Evolutionary conservation across 2,329 filamentous ascomycete species (phyloP).

Genomic region (Alternaria conjuncta): DNA sequence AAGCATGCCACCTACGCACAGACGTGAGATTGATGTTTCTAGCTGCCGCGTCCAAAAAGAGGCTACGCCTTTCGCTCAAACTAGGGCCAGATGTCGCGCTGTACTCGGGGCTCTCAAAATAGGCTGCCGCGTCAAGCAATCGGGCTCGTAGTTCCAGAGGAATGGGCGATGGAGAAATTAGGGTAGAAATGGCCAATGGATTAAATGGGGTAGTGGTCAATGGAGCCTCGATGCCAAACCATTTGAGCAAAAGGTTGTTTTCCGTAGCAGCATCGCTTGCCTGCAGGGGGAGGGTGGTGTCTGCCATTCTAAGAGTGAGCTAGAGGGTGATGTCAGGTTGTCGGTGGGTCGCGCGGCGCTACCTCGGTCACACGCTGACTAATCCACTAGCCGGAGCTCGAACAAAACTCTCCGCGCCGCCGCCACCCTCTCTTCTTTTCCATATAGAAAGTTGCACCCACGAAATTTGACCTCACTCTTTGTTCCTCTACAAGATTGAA

Average conservation of each 20-base stretch:
- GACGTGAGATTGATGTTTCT: neutral
- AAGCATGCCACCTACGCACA: neutral
- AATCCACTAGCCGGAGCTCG: neutral
- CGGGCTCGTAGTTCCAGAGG: neutral
- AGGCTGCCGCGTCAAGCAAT: neutral
- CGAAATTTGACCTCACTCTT: conserved; percentile 65
- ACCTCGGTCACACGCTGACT: conserved; percentile 10
- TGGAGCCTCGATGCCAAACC: neutral
- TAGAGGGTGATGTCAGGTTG: neutral
- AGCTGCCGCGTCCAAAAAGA: neutral
- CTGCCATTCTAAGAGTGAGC: neutral
- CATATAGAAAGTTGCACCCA: conserved; percentile 49
- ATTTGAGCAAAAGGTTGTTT: neutral
- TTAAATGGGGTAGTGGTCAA: neutral
- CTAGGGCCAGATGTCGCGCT: neutral
- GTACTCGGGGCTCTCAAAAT: neutral
- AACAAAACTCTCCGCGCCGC: conserved; percentile 24
- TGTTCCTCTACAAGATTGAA: conserved; percentile 57
- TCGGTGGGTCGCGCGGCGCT: neutral
- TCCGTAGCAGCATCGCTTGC: neutral
- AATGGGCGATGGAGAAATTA: neutral
- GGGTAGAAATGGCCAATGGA: neutral
- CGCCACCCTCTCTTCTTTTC: conserved; percentile 25
- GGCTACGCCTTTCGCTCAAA: neutral
- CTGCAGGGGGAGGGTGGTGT: neutral